Conservation (phyloP, 495 filamentous ascomycete species). For the Sordaria brevicollis region DNA sequence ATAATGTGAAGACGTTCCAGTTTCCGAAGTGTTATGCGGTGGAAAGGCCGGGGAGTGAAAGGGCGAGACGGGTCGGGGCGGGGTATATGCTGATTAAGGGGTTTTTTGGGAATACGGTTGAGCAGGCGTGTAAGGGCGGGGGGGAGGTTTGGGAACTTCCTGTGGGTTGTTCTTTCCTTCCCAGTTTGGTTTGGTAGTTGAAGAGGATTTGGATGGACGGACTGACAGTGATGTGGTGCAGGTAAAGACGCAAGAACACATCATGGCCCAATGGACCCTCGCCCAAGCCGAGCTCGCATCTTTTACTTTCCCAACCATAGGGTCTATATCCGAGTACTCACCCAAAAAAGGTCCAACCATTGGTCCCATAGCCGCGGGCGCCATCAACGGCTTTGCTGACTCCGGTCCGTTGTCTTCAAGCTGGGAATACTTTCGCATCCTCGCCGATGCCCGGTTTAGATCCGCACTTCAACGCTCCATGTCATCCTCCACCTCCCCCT, state of each 20-base stretch:
- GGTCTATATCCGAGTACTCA: conserved; percentile 7
- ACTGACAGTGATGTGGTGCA: not conserved
- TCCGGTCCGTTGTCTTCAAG: conserved; percentile 2
- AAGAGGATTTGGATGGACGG: not conserved
- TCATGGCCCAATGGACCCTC: conserved; percentile 19
- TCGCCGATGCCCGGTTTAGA: not conserved
- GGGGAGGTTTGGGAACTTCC: conserved; percentile 13
- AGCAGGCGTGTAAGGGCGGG: conserved; percentile 13
- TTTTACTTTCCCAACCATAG: conserved; percentile 4
- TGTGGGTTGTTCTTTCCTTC: conserved; percentile 7
- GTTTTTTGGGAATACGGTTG: conserved; percentile 19
- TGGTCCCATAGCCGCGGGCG: conserved; percentile 1
- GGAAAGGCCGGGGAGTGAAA: conserved; percentile 10
- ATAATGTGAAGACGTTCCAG: conserved; percentile 3
- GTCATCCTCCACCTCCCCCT: not conserved
- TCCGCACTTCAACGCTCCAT: not conserved
- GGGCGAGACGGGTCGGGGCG: conserved; percentile 13
- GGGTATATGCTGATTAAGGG: conserved; percentile 24
- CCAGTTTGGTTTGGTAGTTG: not conserved
- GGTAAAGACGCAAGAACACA: conserved; percentile 15
- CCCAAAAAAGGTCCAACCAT: conserved; percentile 1
- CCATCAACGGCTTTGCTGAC: conserved; percentile 1
- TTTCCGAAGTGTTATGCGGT: conserved; percentile 12
- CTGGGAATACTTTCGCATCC: conserved; percentile 6
- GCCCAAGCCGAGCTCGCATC: conserved; percentile 9